Base-by-base conservation (phyloP, 208 protist genomes). In the Acanthamoeba sp. region DNA sequence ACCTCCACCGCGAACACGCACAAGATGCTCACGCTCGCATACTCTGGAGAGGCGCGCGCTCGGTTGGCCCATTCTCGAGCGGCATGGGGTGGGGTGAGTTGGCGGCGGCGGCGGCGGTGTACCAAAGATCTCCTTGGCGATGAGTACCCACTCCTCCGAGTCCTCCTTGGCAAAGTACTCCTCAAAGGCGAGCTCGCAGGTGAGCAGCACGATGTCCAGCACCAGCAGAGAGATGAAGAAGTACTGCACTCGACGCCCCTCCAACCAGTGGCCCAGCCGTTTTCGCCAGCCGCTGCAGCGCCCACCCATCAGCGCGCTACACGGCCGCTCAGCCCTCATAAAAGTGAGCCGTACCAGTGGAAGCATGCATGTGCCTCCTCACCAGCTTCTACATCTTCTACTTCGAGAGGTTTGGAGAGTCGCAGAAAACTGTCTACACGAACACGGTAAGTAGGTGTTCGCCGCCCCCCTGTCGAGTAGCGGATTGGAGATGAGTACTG, bases 141-240 rank as follows among this genome's bases (percentile, higher is more conserved):
- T 36, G 62, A 71, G 62, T 1, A 71, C n/a, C 62, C 62, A 71
- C 12, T 29, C 62, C 29, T 71, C 62, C 12, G n/a, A 7, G 10
- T 71, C 62, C 62, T 71, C 62, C 12, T 71, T 34, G 29, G 62
- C 24, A 36, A 71, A 71, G 62, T 71, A 71, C 62, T 71, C 62
- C 62, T 71, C 62, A 16, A 71, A 71, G 62, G 62, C 62, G 62
- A 71, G 62, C 62, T 71, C 62, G 62, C 62, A 71, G n/a, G 62
- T 71, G 62, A 71, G 62, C 0, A 71, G 62, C n/a, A 71, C 62
- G 29, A 71, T 71, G 62, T 71, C 62, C 29, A 71, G 62, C 29
- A 71, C 29, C 62, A 71, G 62, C 62, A 71, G 29, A 27, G 62
- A 71, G 29, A 71, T 71, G 62, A 71, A 71, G 62, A 71, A 71